Base-by-base conservation (phyloP, 495 filamentous ascomycete genomes). In the Platismatia glauca region DNA sequence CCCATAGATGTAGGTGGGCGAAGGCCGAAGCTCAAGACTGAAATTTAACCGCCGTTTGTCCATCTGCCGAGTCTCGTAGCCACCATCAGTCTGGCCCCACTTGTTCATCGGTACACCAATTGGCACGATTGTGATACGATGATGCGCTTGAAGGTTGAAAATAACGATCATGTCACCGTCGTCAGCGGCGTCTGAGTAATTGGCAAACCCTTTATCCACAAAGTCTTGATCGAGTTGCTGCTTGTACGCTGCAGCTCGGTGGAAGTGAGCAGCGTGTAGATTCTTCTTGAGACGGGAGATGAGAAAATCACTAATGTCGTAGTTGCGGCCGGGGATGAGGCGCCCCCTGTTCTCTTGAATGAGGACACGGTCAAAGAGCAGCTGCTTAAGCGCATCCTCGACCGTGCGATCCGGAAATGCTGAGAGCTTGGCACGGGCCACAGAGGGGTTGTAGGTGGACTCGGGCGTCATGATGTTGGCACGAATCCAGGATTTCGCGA, bases 151-250 rank as follows among this genome's bases (percentile, higher is more conserved):
- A 31, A 96, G 78, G 68, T 91, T 89, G 29, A 85, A 77, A 52
- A 90, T 63, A 8, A 82, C 86, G 68, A 95, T 79, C 44, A 88
- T 82, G 39, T 85, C 80, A 24, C 88, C 88, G 67, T 94, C 86
- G 39, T 78, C 73, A 11, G 81, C 77, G 59, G 76, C 66, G 60
- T 78, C 79, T 15, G 78, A 75, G 8, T 71, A 43, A 74, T 66
- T 22, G 70, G 69, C 57, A 68, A 71, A 58, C 56, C 64, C 29
- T 68, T 71, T 20, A 43, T 75, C 71, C 31, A 73, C 20, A 35
- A 68, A 66, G 76, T 29, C 82, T 70, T 57, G 46, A 60, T 79
- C 75, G 20, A 77, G 64, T 24, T 69, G 52, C 29, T 68, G 50
- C 52, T 78, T 79, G 64, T 74, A 72, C 7, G 56, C 56, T 15